A percentile compares a stretch with the other conserved stretches of the same genome.
Evolutionary conservation across 2,329 filamentous ascomycete species (phyloP).

Genomic region (Alternaria rosae): DNA sequence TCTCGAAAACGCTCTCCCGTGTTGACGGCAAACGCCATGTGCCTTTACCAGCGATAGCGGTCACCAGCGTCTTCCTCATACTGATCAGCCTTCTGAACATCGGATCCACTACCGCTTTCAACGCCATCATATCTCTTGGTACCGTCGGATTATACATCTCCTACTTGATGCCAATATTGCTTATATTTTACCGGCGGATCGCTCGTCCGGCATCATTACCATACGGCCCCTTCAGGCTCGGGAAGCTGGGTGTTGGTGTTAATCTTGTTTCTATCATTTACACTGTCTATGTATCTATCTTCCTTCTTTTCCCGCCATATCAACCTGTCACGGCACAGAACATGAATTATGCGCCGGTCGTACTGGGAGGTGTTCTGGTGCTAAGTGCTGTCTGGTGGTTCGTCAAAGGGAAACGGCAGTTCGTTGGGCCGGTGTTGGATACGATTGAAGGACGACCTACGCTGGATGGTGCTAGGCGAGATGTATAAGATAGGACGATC

Average conservation of each 20-base stretch:
- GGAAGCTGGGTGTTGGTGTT: constrained; percentile 17
- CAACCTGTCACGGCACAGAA: constrained; percentile 23
- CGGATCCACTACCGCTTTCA: constrained; percentile 25
- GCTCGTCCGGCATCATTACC: constrained; percentile 6
- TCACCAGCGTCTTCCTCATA: constrained; percentile 14
- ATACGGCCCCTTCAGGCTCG: constrained; percentile 19
- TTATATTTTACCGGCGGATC: constrained; percentile 21
- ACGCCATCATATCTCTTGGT: constrained; percentile 27
- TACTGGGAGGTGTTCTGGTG: constrained; percentile 1
- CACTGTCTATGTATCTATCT: constrained; percentile 27
- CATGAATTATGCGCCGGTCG: constrained; percentile 29
- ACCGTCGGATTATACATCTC: constrained; percentile 27
- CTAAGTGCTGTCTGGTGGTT: not conserved
- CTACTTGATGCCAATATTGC: constrained; percentile 24
- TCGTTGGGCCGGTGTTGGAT: not conserved
- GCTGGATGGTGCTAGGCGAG: not conserved
- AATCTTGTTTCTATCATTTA: constrained; percentile 23
- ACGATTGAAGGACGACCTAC: not conserved
- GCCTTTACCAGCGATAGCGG: constrained; percentile 20
- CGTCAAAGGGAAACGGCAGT: not conserved
- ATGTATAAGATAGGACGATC: not conserved
- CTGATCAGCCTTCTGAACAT: constrained; percentile 29
- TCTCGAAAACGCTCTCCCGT: constrained; percentile 14
- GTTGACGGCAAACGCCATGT: constrained; percentile 27
- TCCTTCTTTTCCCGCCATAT: constrained; percentile 28